Base-by-base conservation (phyloP, 805 yeast genomes). In the Brettanomyces sp. region DNA sequence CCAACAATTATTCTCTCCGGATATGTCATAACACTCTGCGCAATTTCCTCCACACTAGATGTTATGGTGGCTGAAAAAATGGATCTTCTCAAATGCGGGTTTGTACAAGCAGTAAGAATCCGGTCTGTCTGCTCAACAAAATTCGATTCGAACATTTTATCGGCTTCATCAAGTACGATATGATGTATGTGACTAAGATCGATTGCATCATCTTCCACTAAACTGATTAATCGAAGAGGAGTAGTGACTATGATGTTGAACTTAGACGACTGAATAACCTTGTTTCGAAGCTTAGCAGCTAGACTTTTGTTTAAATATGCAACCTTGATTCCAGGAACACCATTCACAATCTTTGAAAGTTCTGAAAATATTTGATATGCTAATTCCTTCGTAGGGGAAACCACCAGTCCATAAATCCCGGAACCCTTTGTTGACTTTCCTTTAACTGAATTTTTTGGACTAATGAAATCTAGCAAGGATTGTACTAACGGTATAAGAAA, bases 61-160 rank as follows among this genome's bases (percentile, higher is more conserved):
- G 98, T 96, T 48, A 93, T 83, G 0, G 99, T 93, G 7, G 99
- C 99, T 8, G 96, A 87, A 60, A 85, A 91, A 68, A 95, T 82
- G 9, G 93, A 79, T 64, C 82, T 87, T 44, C 81, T 74, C 32
- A 85, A 59, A 45, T 70, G 57, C 50, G 72, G 59, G 57, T 74
- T 56, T 50, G 76, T 60, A 59, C 86, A 79, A 30, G 74, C 68
- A 4, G 82, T 70, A 49, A 93, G 66, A 48, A 93, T 82, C 45
- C 79, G 81, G 62, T 93, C 99, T 0, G 96, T 85, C 68, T 93
- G 99, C 54, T 82, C 87, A 12, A 88, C 78, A 56, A 93, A 93
- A 14, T 85, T 82, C 51, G 80, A 76, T 56, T 93, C 97, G 54
- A 93, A 86, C 48, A 93, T 69, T 56, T 86, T 84, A 70, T 93